Evolutionary conservation across 225 moss, liverwort and hornwort genomes (phyloP), one percentile per base, ranked within the genome.

Genomic region (Bryoerythrophyllum caledonicum): DNA sequence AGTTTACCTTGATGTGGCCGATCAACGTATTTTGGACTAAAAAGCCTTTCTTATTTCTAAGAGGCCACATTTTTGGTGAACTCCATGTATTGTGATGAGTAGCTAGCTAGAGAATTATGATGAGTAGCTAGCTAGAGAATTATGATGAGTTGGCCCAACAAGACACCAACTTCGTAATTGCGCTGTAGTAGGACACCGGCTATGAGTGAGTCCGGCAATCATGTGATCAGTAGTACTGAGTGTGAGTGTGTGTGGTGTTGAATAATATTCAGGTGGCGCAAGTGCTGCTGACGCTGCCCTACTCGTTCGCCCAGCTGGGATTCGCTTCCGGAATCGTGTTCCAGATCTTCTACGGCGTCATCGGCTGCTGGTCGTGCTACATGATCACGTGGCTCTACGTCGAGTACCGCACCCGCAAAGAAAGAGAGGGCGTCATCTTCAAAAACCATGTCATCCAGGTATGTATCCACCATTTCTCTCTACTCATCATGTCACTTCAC

Each of bases 401-500:
- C 6, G 96, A 96, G 77, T 96, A 96, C 62, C 90, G 96, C 6
- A 85, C 90, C 49, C 84, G 96, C 46, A 96, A 92, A 40, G 96
- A 96, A 80, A 89, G 82, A 35, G 96, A 96, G 65, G 93, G 93
- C 10, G 87, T 90, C 30, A 88, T 86, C 73, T 96, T 96, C 78
- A 93, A 96, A 68, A 96, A 93, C 55, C 96, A 96, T 78, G 85
- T 90, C 61, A 96, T 96, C 75, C 96, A 96, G 93, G 96, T 90
- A 17, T 0, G 56, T 17, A 17, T 41, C 25, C 28, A n/a, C n/a
- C n/a, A n/a, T n/a, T n/a, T 40, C 2, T 13, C 48, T 49, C 48
- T 17, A 1, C 17, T 17, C 19, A 49, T 49, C 19, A 49, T 49
- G 48, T 49, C 48, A 49, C 7, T 17, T 17, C 1, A 19, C 2